Evolutionary conservation across 805 yeast genomes (phyloP).

Genomic region (Teunomyces funiuensis): DNA sequence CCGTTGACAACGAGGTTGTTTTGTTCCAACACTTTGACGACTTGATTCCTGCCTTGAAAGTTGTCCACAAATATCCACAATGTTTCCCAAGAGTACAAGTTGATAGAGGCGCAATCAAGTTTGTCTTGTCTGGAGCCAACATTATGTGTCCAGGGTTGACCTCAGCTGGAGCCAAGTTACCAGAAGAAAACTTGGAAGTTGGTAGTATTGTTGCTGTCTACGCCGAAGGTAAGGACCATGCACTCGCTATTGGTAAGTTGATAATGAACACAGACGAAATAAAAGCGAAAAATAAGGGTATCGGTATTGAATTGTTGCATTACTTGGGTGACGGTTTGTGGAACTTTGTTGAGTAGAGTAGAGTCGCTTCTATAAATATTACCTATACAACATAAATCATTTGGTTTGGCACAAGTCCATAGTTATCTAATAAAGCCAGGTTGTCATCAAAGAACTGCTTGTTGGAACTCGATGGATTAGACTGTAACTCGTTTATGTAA

Average conservation of each 20-base stretch:
- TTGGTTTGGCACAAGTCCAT: conserved; percentile 22
- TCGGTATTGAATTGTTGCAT: conserved; percentile 82
- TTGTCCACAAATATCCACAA: conserved; percentile 80
- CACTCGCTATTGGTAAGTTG: conserved; percentile 87
- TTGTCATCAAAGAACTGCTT: conserved; percentile 28
- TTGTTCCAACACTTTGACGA: conserved; percentile 81
- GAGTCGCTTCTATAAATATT: background rate
- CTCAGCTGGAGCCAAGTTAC: conserved; percentile 78
- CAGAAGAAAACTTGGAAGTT: conserved; percentile 65
- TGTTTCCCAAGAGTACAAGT: conserved; percentile 86
- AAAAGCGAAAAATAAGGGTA: conserved; percentile 77
- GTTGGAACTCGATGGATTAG: conserved; percentile 10
- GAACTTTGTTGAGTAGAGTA: conserved; percentile 57
- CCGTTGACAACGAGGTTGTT: conserved; percentile 70
- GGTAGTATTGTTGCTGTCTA: conserved; percentile 77
- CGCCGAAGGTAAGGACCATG: conserved; percentile 91
- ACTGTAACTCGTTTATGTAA: conserved; percentile 22
- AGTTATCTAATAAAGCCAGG: conserved; percentile 25
- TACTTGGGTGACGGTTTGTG: conserved; percentile 89
- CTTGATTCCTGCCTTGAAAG: conserved; percentile 69
- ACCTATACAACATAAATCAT: conserved; percentile 16
- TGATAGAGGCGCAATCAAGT: conserved; percentile 95
- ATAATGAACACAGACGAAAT: conserved; percentile 89
- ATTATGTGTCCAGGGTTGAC: conserved; percentile 97
- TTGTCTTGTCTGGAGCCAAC: conserved; percentile 92